These are phyloP conservation scores for Neoascochyta sp. DNA, from an alignment of 2,329 filamentous ascomycete species.

Conservation along the genomic window DNA sequence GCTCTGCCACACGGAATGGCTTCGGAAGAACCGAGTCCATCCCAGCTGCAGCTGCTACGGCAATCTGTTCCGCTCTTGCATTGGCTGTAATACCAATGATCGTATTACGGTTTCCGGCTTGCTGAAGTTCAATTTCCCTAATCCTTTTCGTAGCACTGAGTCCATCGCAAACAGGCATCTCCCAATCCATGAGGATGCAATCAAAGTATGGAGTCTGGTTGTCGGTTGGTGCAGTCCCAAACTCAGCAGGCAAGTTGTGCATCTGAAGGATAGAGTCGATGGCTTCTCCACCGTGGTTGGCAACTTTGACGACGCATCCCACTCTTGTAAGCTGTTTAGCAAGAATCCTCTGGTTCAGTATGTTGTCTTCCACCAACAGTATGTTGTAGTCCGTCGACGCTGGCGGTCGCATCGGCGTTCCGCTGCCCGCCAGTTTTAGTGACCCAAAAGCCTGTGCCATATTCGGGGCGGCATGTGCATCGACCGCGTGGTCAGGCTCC, in stretches of 20 bases:
- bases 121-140: constrained; percentile 13
- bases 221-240: constrained; percentile 1
- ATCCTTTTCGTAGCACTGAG: constrained; percentile 17
- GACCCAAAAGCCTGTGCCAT: background rate
- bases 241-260: background rate
- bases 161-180: constrained; percentile 34
- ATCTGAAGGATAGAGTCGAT: constrained; percentile 13
- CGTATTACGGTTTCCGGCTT: constrained; percentile 10
- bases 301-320: constrained; percentile 20
- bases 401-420: background rate
- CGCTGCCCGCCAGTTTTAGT: background rate
- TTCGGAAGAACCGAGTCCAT: constrained; percentile 63
- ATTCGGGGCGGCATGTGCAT: too few species aligned
- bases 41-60: constrained; percentile 17
- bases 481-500: background rate
- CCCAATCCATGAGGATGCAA: constrained; percentile 19
- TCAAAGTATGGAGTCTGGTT: background rate
- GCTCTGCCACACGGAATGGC: constrained; percentile 54
- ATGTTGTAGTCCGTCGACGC: constrained; percentile 5
- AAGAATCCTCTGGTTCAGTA: constrained; percentile 30
- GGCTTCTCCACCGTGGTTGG: constrained; percentile 27
- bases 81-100: constrained; percentile 30
- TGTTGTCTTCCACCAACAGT: constrained; percentile 30
- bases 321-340: constrained; percentile 17
- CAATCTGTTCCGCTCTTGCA: constrained; percentile 24